Base-by-base conservation (phyloP, 257 asterid genomes). In the Sherardia arvensis region DNA sequence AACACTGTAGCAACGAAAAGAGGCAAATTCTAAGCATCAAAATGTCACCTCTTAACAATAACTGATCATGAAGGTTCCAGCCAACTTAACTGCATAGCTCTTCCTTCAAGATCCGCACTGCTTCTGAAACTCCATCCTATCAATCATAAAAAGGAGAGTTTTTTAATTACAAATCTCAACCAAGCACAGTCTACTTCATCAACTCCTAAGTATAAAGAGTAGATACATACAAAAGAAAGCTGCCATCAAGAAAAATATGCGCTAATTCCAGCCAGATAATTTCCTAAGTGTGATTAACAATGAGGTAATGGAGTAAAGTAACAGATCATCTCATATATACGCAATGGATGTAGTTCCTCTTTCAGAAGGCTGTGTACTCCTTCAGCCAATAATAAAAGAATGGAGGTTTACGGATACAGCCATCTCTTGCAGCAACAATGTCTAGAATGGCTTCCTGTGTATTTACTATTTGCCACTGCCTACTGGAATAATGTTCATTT, bases 71-170 rank as follows among this genome's bases (percentile, higher is more conserved):
- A 22, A 4, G 38, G 25, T 28, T 54, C 20, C 47, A 20, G 17
- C 51, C 64, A 38, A 17, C 57, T 17, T 9, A 18, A 45, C 29
- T 22, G 51, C 73, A 32, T 20, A 85, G 71, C 71, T 84, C 91
- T 63, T 87, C 86, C 73, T 83, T 83, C 32, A 91, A 61, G 47
- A 83, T 69, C 73, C 64, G 78, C 71, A 86, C 68, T 58, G 98
- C 96, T 80, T 77, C 78, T 17, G 87, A 76, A 38, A 91, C 85
- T 53, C 98, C 98, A 76, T 88, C 95, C 98, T 88, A 77, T 43
- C 51, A 43, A 43, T 17, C 72, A n/a, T n/a, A 56, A 73, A 66
- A 64, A 65, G 25, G 61, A 68, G 62, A 25, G 34, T 57, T 58
- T 30, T 53, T 59, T 53, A 23, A 67, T 25, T 15, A 49, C 58